These are phyloP conservation scores for Bacidia gigantensis DNA, from an alignment of 495 filamentous ascomycete species.

Conservation along the genomic window DNA sequence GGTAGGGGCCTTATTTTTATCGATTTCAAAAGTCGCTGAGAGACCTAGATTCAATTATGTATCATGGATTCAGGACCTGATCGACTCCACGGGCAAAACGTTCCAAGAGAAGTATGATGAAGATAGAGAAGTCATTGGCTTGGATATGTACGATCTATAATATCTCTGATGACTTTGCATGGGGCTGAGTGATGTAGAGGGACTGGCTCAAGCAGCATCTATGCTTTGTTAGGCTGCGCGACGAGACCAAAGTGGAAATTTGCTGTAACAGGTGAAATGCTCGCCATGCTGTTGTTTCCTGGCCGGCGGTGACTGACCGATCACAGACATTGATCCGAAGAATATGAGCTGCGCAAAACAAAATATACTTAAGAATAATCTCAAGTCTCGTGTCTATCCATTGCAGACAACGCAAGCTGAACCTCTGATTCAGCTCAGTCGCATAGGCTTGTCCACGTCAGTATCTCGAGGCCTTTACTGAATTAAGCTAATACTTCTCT, in stretches of 20 bases:
- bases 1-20: constrained; percentile 21
- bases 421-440: constrained; percentile 47
- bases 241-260: constrained; percentile 58
- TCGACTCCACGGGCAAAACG: constrained; percentile 54
- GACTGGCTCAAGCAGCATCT: constrained; percentile 82
- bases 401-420: constrained; percentile 36
- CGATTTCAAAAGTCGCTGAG: not conserved
- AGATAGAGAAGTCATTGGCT: constrained; percentile 45
- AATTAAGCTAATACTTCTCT: not conserved
- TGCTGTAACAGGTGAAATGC: constrained; percentile 45
- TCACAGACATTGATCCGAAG: constrained; percentile 59
- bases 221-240: constrained; percentile 67
- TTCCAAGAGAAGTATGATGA: constrained; percentile 43
- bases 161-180: too few species aligned
- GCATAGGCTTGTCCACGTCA: constrained; percentile 38
- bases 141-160: constrained; percentile 50
- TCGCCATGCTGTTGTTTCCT: not conserved
- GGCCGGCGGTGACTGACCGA: not conserved
- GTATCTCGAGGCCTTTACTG: not conserved
- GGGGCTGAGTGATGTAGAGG: too few species aligned
- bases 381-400: constrained; percentile 52
- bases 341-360: constrained; percentile 48
- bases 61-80: constrained; percentile 71
- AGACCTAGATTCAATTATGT: constrained; percentile 65
- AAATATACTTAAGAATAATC: constrained; percentile 50